Evolutionary conservation across 202 grass and related monocot species (phyloP), one percentile per base, ranked within the genome.

Genomic region (Schoenoplectus tabernaemontani): DNA sequence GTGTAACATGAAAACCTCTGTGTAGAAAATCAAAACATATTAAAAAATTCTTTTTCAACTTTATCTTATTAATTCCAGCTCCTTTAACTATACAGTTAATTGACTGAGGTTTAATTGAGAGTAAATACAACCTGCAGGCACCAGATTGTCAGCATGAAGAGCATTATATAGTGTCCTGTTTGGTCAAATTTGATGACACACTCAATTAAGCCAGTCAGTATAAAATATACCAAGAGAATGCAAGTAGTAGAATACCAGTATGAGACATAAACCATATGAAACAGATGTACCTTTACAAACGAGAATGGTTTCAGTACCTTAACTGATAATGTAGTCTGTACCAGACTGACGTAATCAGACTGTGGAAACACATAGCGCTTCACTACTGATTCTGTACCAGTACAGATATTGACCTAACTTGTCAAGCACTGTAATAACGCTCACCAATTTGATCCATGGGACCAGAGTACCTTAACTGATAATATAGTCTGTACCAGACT

Each of bases 1-100:
- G 81, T 97, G 95, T 70, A 97, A 69, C 59, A 87, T 72, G 60
- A 97, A 97, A 39, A 97, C 91, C 87, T 88, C 91, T 97, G 81
- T 34, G 57, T 64, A 24, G 7, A 44, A 42, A 73, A 50, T 50
- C 43, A 73, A 1, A 10, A 4, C 22, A 50, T 73, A 30, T 32
- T n/a, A n/a, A 32, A 50, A 32, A 0, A 7, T 73, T 72, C 20
- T 32, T 72, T 73, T 73, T 2, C 23, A 32, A 50, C 41, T 5
- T 0, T 5, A 9, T 46, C 20, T 47, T 47, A 1, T 46, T 47
- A 70, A 15, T 11, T 10, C 47, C 26, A 41, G 66, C 0, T 26
- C 17, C 17, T 46, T 70, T 1, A 44, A 70, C 19, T 47, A 24
- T 28, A 70, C 1, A 5, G 22, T 46, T 26, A 46, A 70, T 15